Evolutionary conservation across 2,329 filamentous ascomycete species (phyloP).

Genomic region (Davidsoniella virescens): DNA sequence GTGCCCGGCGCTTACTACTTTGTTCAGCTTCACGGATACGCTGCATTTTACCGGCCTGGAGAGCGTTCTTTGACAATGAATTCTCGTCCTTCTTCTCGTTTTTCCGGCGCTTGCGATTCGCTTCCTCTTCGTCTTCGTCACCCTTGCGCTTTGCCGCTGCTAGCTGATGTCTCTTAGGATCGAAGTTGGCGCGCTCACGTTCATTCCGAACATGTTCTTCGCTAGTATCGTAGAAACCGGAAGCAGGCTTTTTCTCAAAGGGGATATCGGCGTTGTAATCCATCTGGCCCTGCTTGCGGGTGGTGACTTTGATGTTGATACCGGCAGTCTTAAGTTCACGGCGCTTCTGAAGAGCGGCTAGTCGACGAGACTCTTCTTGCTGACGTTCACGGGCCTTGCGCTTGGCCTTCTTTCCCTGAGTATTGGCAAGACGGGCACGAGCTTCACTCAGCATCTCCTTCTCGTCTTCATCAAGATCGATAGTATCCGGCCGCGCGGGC

Average conservation of each 20-base stretch:
- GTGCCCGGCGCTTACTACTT: slow-evolving; percentile 72
- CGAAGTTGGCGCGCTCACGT: slow-evolving; percentile 66
- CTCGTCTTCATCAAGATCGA: slow-evolving; percentile 96
- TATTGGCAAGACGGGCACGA: slow-evolving; percentile 88
- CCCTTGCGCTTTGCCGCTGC: slow-evolving; percentile 76
- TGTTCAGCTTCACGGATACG: slow-evolving; percentile 92
- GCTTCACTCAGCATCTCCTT: slow-evolving; percentile 99
- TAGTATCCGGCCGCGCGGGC: slow-evolving; percentile 85
- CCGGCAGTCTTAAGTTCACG: slow-evolving; percentile 93
- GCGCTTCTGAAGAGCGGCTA: slow-evolving; percentile 86
- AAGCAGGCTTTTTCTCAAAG: slow-evolving; percentile 79
- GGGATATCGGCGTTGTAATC: slow-evolving; percentile 99
- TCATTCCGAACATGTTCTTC: slow-evolving; percentile 76
- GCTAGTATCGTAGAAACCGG: slow-evolving; percentile 83
- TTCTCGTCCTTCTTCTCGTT: slow-evolving; percentile 65
- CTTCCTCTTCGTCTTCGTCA: slow-evolving; percentile 67
- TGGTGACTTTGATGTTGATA: slow-evolving; percentile 93
- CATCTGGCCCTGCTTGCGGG: slow-evolving; percentile 90
- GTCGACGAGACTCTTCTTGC: slow-evolving; percentile 78
- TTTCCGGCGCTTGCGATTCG: slow-evolving; percentile 73
- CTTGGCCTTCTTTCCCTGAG: slow-evolving; percentile 98
- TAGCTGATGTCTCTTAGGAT: slow-evolving; percentile 81
- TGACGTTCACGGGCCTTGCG: slow-evolving; percentile 90
- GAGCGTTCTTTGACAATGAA: slow-evolving; percentile 60
- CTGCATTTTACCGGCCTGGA: slow-evolving; percentile 87